phyloP scores from a whole-genome alignment of 129 eudicot genomes.

The Arctium minus region DNA sequence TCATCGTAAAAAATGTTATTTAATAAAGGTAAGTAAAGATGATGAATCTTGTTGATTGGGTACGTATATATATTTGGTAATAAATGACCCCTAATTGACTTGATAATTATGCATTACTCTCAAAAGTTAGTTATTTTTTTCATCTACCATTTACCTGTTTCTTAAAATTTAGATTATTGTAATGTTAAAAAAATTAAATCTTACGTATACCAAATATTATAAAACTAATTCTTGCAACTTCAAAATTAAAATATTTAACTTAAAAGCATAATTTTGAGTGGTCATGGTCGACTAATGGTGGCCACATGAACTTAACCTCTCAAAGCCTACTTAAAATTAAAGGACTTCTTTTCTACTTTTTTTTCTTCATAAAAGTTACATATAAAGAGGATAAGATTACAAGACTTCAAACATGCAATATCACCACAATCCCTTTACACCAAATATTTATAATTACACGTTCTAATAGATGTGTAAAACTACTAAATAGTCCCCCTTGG shows the following conservation, averaged over 20 bases:
- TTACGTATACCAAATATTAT: neutral
- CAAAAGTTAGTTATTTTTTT: too few species aligned
- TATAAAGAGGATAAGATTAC: neutral
- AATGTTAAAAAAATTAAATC: too few species aligned
- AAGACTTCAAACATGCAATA: neutral
- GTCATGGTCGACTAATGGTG: neutral
- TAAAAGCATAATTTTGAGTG: neutral
- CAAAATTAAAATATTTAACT: neutral
- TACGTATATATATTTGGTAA: too few species aligned
- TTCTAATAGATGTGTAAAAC: neutral
- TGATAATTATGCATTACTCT: too few species aligned
- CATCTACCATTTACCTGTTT: neutral
- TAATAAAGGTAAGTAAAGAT: too few species aligned
- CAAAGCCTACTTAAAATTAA: neutral
- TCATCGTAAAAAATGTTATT: too few species aligned
- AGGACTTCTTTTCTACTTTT: neutral
- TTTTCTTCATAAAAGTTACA: too few species aligned
- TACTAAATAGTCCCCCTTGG: neutral
- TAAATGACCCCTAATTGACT: too few species aligned
- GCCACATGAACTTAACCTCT: neutral
- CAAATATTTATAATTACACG: neutral
- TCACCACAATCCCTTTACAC: neutral
- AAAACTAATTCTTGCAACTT: neutral
- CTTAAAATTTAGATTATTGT: neutral
- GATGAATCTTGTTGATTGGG: too few species aligned